Evolutionary conservation across 106 monocot species (phyloP).

Genomic region (Cymbidium sinense): DNA sequence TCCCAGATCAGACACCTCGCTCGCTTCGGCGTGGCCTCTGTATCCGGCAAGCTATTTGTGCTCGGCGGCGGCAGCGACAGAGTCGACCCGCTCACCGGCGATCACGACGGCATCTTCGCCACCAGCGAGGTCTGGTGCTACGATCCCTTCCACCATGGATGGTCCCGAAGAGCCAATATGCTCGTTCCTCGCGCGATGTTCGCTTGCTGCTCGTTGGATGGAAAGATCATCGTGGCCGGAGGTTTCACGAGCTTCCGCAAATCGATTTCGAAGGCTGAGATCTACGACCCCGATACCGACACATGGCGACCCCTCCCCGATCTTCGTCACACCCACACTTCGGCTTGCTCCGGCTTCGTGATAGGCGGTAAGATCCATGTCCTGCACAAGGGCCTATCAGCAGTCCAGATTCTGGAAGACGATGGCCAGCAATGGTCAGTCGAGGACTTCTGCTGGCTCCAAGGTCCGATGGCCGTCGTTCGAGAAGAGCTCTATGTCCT

Average conservation of each 20-base stretch:
- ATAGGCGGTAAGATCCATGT: constrained; percentile 81
- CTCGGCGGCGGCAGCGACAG: constrained; percentile 86
- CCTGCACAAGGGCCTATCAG: constrained; percentile 78
- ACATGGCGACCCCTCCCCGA: constrained; percentile 72
- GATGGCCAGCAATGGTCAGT: constrained; percentile 54
- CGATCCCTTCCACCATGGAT: constrained; percentile 46
- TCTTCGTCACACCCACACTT: constrained; percentile 64
- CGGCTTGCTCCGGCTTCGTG: constrained; percentile 75
- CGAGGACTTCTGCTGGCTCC: constrained; percentile 73
- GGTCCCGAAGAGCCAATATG: constrained; percentile 58
- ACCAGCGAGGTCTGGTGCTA: constrained; percentile 92
- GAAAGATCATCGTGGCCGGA: constrained; percentile 81
- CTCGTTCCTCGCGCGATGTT: constrained; percentile 86
- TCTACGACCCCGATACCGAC: constrained; percentile 70
- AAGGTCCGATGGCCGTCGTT: constrained; percentile 78
- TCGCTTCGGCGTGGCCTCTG: constrained; percentile 76
- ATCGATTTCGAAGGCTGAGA: constrained; percentile 73
- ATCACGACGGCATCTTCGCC: constrained; percentile 84
- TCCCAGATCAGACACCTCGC: constrained; percentile 82
- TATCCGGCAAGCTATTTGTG: constrained; percentile 79
- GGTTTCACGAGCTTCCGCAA: constrained; percentile 86
- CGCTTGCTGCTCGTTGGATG: constrained; percentile 75
- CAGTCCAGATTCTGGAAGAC: constrained; percentile 74
- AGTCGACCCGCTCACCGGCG: constrained; percentile 84
- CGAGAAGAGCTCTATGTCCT: constrained; percentile 67